A percentile compares a stretch with the other conserved stretches of the same genome.
Evolutionary conservation across 2,329 filamentous ascomycete genomes (phyloP).

Genomic region (Fusarium sp.): DNA sequence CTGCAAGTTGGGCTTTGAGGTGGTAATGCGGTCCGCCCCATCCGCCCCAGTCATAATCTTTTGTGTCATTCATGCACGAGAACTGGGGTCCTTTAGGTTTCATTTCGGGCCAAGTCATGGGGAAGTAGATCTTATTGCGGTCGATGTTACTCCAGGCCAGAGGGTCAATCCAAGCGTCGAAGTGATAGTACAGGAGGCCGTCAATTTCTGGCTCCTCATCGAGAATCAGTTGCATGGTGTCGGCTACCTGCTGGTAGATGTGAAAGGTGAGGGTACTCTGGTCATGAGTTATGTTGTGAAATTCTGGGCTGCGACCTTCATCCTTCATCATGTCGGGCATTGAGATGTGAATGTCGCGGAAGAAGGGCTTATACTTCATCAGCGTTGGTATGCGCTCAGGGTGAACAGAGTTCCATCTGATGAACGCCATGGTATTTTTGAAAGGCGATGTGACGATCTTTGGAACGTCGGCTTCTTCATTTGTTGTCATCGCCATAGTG

Average conservation of each 20-base stretch:
- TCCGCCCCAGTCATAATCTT: not conserved
- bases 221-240: not conserved
- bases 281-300: not conserved
- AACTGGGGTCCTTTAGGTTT: not conserved
- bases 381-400: not conserved
- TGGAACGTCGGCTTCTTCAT: not conserved
- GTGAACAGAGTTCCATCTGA: not conserved
- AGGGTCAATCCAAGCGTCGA: not conserved
- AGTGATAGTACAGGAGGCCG: not conserved
- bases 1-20: not conserved
- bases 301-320: not conserved
- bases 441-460: not conserved
- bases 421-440: not conserved
- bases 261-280: not conserved
- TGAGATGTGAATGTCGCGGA: constrained; percentile 1
- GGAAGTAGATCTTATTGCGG: not conserved
- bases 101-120: not conserved
- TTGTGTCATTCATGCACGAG: not conserved
- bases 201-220: not conserved
- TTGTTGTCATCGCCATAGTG: not conserved
- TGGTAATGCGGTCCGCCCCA: not conserved
- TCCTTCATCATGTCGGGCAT: not conserved
- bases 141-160: not conserved
- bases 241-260: not conserved
- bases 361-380: constrained; percentile 1